Evolutionary conservation across 2,329 filamentous ascomycete species (phyloP).

Genomic region (Eutypa lata): DNA sequence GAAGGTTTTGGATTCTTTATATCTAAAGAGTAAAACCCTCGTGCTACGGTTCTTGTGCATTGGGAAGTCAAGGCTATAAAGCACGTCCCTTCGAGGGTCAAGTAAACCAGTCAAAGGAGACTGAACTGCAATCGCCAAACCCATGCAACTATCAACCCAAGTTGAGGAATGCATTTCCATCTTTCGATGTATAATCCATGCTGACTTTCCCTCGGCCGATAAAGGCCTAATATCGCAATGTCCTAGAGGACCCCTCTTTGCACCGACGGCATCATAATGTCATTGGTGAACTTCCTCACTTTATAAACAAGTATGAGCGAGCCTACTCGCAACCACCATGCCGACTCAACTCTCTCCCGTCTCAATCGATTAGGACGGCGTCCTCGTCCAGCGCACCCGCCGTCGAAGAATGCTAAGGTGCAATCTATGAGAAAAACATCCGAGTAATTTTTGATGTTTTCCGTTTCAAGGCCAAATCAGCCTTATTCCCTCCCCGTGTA

Average conservation of each 20-base stretch:
- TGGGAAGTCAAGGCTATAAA: not conserved
- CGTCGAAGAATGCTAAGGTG: slow-evolving; percentile 31
- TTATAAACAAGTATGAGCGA: too few species aligned
- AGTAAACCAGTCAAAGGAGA: not conserved
- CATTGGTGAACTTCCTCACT: too few species aligned
- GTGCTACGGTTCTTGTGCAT: not conserved
- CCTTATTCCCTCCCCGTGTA: slow-evolving; percentile 21
- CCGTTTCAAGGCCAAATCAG: slow-evolving; percentile 22
- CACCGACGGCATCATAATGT: not conserved
- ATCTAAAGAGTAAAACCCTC: not conserved
- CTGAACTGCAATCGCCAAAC: not conserved
- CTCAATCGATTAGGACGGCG: slow-evolving; percentile 36
- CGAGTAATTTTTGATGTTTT: slow-evolving; percentile 27
- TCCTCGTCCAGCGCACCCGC: slow-evolving; percentile 39
- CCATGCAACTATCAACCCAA: not conserved
- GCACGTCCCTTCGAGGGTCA: not conserved
- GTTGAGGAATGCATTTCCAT: not conserved
- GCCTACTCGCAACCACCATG: too few species aligned
- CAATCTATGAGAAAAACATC: slow-evolving; percentile 27
- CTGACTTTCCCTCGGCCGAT: not conserved
- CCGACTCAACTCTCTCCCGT: not conserved
- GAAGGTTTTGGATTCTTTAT: not conserved
- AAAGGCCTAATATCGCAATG: not conserved
- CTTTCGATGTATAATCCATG: not conserved
- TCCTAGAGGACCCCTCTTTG: not conserved